These are phyloP conservation scores for Hibiscus mutabilis DNA, from an alignment of 345 rosid species.

Conservation along the genomic window DNA sequence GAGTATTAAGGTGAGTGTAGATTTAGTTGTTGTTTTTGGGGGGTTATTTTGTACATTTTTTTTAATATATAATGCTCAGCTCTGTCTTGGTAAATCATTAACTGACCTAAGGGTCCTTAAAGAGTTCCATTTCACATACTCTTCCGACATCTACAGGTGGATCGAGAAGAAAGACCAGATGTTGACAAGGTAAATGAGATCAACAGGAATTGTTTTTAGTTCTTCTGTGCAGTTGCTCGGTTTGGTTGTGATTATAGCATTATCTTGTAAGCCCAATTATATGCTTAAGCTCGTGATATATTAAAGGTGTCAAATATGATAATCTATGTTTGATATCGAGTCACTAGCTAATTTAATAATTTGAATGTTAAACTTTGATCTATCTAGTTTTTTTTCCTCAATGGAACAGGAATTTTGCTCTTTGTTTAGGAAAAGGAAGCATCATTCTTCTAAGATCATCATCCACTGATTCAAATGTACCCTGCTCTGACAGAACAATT, in stretches of 20 bases:
- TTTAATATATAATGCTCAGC: not conserved
- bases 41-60: not conserved
- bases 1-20: slow-evolving; percentile 66
- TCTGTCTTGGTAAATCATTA: not conserved
- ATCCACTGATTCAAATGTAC: not conserved
- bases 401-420: not conserved
- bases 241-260: not conserved
- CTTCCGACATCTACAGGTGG: slow-evolving; percentile 54
- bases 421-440: not conserved
- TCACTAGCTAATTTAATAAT: not conserved
- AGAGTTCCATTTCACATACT: slow-evolving; percentile 8
- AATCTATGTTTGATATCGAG: not conserved
- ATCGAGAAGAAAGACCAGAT: slow-evolving; percentile 94
- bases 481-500: not conserved
- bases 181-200: slow-evolving; percentile 76
- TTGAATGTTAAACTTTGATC: not conserved
- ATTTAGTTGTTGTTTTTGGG: not conserved
- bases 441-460: not conserved
- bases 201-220: not conserved
- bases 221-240: not conserved
- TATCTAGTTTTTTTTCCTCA: not conserved
- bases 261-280: not conserved
- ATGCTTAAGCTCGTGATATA: not conserved
- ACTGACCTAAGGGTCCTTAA: not conserved
- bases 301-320: not conserved